Percentiles rank a stretch among this genome's conserved stretches.
Conservation (phyloP, 2,329 filamentous ascomycete genomes). For the Chaetothyriales sp. region DNA sequence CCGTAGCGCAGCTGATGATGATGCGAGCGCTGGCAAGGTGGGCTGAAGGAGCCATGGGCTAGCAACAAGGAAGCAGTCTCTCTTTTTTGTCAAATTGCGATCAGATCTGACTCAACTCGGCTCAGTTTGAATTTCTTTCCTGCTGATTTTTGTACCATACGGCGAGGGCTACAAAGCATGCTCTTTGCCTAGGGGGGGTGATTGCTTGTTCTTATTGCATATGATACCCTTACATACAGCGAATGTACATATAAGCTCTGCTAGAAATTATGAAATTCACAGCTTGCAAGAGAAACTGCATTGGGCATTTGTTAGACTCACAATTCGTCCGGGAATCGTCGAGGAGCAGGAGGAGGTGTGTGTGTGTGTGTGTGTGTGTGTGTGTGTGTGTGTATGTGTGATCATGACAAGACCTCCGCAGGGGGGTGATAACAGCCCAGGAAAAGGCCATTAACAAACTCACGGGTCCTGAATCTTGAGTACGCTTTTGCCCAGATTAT, state of each 20-base stretch:
- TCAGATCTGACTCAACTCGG: neutral
- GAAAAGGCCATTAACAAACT: conserved; percentile 1
- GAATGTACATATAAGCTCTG: too few species aligned
- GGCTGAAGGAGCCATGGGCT: neutral
- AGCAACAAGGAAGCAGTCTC: neutral
- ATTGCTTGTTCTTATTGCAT: neutral
- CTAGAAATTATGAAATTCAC: too few species aligned
- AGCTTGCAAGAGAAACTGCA: too few species aligned
- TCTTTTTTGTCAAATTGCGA: neutral
- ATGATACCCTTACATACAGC: neutral
- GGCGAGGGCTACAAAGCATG: too few species aligned
- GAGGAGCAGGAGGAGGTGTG: too few species aligned
- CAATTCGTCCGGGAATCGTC: too few species aligned
- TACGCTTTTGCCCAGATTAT: conserved; percentile 68
- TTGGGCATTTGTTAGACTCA: too few species aligned
- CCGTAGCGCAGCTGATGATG: neutral
- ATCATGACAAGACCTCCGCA: too few species aligned
- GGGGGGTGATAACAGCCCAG: too few species aligned
- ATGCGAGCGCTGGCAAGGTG: neutral
- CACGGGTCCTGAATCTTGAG: conserved; percentile 37
- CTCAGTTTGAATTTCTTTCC: neutral
- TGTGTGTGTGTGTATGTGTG: too few species aligned
- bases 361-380: too few species aligned
- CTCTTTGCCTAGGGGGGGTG: neutral
- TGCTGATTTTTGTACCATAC: neutral